Evolutionary conservation across 331 rosid species (phyloP), one percentile per base, ranked within the genome.

Genomic region (Quercus lobata): DNA sequence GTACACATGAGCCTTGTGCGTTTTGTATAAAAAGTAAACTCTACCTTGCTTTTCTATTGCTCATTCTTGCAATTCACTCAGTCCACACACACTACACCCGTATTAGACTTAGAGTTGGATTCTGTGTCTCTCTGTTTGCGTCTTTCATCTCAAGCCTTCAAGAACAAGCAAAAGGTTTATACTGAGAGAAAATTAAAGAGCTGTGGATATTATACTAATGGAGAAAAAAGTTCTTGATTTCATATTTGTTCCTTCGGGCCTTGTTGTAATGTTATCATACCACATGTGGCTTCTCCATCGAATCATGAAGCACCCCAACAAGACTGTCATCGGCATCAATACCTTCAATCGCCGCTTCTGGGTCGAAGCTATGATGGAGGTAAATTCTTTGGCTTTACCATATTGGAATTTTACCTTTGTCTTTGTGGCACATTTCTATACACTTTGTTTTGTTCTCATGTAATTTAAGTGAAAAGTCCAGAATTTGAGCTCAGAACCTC

Each of bases 361-460:
- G 99, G 94, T 91, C 54, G 85, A 77, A 5, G 96, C 96, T 24
- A 95, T 95, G 98, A 95, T 89, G 97, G 98, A 91, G 97, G 98
- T 94, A 83, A 11, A 5, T 30, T 53, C 53, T n/a, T 46, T 29
- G 10, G 11, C 21, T 71, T 77, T 68, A 21, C n/a, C 21, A 11
- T 16, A 1, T 57, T 22, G 30, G 29, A 12, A 9, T 58, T 7
- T n/a, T 68, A 30, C 57, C 73, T 60, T 1, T 5, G 61, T 29
- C 17, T 5, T n/a, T 49, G 4, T 18, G 57, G 56, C 27, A 30
- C 53, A 37, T 58, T 58, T n/a, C 25, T n/a, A 58, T 29, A 63
- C 4, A 8, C 12, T 2, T 5, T 41, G 12, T 41, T 41, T 41
- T 41, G 12, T 41, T 41, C 12, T 8, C 3, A 8, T 8, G 3